Evolutionary conservation across 1,139 yeast species (phyloP).

Genomic region (Nakaseomyces delphensis): DNA sequence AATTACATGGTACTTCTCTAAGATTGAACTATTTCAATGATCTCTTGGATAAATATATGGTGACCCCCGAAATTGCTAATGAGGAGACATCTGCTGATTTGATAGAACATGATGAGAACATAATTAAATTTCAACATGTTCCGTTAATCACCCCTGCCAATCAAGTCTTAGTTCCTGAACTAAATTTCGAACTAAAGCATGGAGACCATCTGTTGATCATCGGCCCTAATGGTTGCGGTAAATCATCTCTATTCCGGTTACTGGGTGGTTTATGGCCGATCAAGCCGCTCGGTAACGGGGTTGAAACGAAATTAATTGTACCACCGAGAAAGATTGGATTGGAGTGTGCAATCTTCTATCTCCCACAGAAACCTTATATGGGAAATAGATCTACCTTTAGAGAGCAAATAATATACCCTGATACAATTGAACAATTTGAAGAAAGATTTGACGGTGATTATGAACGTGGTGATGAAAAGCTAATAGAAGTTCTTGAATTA

Average conservation of each 20-base stretch:
- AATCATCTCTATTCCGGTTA: conserved; percentile 81
- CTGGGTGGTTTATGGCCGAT: conserved; percentile 94
- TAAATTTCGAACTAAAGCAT: conserved; percentile 62
- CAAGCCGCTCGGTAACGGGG: conserved; percentile 40
- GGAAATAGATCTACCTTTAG: conserved; percentile 60
- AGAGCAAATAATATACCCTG: conserved; percentile 87
- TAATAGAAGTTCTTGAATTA: conserved; percentile 51
- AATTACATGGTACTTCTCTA: conserved; percentile 73
- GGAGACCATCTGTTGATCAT: conserved; percentile 85
- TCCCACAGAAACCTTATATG: conserved; percentile 88
- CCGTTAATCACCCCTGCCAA: conserved; percentile 80
- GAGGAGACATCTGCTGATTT: conserved; percentile 21
- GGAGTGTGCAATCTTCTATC: conserved; percentile 61
- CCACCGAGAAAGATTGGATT: conserved; percentile 23
- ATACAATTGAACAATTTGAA: conserved; percentile 51
- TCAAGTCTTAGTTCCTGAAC: conserved; percentile 57
- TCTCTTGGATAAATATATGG: conserved; percentile 47
- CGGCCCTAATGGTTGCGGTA: conserved; percentile 95
- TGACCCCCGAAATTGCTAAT: conserved; percentile 9
- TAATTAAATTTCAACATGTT: conserved; percentile 62
- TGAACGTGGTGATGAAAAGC: conserved; percentile 50
- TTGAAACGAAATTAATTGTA: conserved; percentile 46
- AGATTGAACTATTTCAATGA: conserved; percentile 67
- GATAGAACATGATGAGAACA: conserved; percentile 45
- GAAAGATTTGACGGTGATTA: conserved; percentile 31